Percentiles rank a stretch among this genome's conserved stretches.
Evolutionary conservation across 371 early-diverging fungal species (phyloP).

Genomic region (Apophysomyces ossiformis): DNA sequence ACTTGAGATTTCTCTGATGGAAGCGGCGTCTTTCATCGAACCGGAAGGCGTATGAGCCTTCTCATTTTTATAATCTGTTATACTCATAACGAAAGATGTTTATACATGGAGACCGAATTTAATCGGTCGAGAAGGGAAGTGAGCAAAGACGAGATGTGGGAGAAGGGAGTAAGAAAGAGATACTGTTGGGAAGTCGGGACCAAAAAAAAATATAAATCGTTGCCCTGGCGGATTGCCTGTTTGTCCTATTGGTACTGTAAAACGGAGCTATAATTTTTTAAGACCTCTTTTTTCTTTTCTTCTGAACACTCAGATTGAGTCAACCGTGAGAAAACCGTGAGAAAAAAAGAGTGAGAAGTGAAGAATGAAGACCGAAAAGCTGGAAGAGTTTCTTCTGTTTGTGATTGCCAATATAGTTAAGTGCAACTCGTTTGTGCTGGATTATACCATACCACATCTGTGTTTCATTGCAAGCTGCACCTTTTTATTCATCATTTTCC

Average conservation of each 20-base stretch:
- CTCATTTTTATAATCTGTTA: conserved; percentile 13
- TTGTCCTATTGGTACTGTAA: neutral
- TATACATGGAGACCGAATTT: conserved; percentile 5
- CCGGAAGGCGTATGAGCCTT: conserved; percentile 12
- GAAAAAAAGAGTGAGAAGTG: neutral
- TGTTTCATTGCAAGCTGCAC: no score
- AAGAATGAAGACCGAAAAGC: neutral
- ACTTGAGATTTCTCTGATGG: conserved; percentile 12
- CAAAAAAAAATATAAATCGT: conserved; percentile 7
- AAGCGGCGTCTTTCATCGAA: conserved; percentile 16
- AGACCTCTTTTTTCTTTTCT: neutral
- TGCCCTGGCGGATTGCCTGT: neutral
- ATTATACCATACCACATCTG: no score
- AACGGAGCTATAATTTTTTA: neutral
- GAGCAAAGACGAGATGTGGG: no score
- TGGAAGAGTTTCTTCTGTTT: no score
- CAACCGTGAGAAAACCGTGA: conserved; percentile 3
- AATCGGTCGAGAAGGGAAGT: conserved; percentile 3
- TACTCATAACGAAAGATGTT: conserved; percentile 8
- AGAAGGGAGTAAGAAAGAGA: neutral
- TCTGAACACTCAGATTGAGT: neutral
- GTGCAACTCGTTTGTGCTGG: no score
- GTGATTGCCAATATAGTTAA: no score
- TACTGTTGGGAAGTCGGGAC: neutral
- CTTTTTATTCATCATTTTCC: no score